Evolutionary conservation across 1,284 basidiomycete species (phyloP).

Genomic region (Cutaneotrichosporon dermatis): DNA sequence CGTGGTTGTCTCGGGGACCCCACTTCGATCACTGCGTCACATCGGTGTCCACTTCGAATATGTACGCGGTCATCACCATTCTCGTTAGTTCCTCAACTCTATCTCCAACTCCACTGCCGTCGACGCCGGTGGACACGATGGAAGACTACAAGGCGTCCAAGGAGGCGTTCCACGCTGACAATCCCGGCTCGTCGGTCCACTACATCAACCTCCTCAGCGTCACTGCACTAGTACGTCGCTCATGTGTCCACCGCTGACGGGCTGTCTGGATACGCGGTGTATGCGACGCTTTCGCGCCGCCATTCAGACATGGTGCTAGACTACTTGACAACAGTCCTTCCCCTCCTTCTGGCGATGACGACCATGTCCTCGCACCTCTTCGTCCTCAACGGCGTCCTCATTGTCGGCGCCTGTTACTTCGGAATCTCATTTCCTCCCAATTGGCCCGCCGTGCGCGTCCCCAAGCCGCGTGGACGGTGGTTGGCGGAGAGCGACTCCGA

Average conservation of each 20-base stretch:
- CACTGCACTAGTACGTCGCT: slow-evolving; percentile 62
- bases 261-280: slow-evolving; percentile 60
- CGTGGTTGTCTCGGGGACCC: background rate
- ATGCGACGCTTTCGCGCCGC: slow-evolving; percentile 56
- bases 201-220: slow-evolving; percentile 71
- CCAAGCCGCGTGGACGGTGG: slow-evolving; percentile 36
- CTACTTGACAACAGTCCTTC: slow-evolving; percentile 65
- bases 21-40: background rate
- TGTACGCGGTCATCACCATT: background rate
- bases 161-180: slow-evolving; percentile 79
- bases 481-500: slow-evolving; percentile 44
- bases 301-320: slow-evolving; percentile 51
- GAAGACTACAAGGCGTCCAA: slow-evolving; percentile 72
- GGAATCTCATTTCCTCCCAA: background rate
- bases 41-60: background rate
- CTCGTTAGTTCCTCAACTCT: background rate
- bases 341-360: slow-evolving; percentile 75
- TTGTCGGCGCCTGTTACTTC: background rate
- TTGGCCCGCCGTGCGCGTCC: background rate
- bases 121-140: slow-evolving; percentile 14
- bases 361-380: slow-evolving; percentile 58
- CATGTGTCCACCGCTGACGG: background rate
- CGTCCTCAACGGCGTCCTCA: slow-evolving; percentile 55
- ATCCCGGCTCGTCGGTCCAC: slow-evolving; percentile 67
- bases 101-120: background rate